phyloP scores from a whole-genome alignment of 1,284 basidiomycete species.

The Ganoderma meredithae region DNA sequence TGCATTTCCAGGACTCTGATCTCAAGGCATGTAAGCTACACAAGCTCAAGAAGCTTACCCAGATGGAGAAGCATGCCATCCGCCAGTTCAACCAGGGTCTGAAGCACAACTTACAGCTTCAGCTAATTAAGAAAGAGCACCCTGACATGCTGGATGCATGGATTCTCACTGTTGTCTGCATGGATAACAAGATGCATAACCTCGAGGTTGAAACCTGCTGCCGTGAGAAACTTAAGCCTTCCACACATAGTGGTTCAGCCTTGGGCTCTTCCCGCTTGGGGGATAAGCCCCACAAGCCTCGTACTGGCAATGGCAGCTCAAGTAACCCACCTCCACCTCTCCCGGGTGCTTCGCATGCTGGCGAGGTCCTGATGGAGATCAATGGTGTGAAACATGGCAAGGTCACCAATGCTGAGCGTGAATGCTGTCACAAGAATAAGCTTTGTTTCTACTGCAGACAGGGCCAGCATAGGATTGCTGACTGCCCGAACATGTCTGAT shows the following conservation, averaged over 20 bases:
- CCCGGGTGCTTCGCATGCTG: neutral
- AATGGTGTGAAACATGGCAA: neutral
- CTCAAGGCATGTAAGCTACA: neutral
- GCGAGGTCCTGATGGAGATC: neutral
- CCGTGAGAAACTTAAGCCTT: slow-evolving; percentile 2
- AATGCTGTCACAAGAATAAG: neutral
- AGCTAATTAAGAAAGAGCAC: neutral
- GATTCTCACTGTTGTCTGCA: slow-evolving; percentile 16
- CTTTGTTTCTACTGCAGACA: neutral
- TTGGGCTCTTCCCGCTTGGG: neutral
- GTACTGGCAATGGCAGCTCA: too few relatives aligned
- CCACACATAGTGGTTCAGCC: neutral
- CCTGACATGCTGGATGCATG: neutral
- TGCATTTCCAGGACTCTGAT: neutral
- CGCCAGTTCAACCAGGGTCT: neutral
- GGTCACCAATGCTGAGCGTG: neutral
- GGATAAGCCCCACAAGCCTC: neutral
- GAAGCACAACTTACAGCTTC: neutral
- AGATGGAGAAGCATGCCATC: neutral
- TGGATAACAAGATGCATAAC: slow-evolving; percentile 20
- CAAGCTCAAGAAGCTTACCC: neutral
- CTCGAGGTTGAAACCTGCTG: slow-evolving; percentile 3
- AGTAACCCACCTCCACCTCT: too few relatives aligned
- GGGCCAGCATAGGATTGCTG: neutral
- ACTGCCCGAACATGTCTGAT: neutral